Percentiles rank a stretch among this genome's conserved stretches.
Conservation (phyloP, 108 stramenopile genomes). For the Stephanodiscus triporus region DNA sequence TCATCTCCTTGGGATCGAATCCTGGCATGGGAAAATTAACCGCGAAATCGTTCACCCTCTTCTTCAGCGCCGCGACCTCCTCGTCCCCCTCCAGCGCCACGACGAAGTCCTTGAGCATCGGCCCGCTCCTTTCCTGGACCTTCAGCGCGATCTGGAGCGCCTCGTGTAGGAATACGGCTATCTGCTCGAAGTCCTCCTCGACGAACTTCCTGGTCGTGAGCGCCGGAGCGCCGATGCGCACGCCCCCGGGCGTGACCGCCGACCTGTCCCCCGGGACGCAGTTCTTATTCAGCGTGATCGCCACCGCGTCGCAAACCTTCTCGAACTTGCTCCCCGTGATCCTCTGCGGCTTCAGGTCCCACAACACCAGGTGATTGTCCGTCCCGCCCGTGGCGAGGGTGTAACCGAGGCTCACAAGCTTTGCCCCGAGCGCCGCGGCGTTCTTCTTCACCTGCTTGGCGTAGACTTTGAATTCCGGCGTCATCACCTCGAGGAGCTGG, state of each 20-base stretch:
- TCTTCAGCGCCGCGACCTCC: constrained; percentile 64
- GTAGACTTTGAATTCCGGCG: constrained; percentile 97
- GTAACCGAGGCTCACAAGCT: constrained; percentile 90
- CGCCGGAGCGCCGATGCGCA: constrained; percentile 96
- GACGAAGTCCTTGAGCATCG: constrained; percentile 93
- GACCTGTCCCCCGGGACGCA: constrained; percentile 98
- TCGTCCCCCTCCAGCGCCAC: constrained; percentile 73
- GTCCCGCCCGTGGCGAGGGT: constrained; percentile 97
- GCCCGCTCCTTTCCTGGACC: constrained; percentile 88
- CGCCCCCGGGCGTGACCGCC: constrained; percentile 99
- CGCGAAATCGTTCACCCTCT: constrained; percentile 91
- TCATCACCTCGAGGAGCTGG: constrained; percentile 96
- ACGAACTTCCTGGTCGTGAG: constrained; percentile 90
- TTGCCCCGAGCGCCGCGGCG: constrained; percentile 88
- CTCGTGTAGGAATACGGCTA: constrained; percentile 93
- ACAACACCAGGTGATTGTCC: constrained; percentile 99
- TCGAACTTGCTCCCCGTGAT: constrained; percentile 99
- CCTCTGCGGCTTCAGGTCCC: constrained; percentile 96
- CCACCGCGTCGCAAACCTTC: constrained; percentile 96
- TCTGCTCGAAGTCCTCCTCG: constrained; percentile 96
- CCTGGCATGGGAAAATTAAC: constrained; percentile 98
- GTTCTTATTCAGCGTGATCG: constrained; percentile 99
- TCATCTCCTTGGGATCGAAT: constrained; percentile 87
- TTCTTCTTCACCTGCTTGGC: constrained; percentile 93
- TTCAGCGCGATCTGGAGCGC: constrained; percentile 85